phyloP scores from a whole-genome alignment of 2,329 filamentous ascomycete genomes.

The Talaromyces rugulosus region DNA sequence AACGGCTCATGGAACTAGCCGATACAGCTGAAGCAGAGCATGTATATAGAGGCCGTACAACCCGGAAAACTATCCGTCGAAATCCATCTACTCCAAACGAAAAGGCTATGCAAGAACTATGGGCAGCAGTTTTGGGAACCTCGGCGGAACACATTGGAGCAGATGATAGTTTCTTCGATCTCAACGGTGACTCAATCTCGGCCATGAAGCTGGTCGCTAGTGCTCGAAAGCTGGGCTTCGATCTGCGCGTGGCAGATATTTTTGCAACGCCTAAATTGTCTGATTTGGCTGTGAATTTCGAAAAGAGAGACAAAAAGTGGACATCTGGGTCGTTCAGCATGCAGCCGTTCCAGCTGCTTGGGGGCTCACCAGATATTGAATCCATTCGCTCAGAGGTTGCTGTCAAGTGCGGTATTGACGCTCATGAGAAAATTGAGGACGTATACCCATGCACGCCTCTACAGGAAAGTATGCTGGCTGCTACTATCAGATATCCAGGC shows the following conservation, averaged over 20 bases:
- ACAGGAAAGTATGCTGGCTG: constrained; percentile 27
- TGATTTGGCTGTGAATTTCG: neutral
- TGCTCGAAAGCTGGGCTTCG: constrained; percentile 2
- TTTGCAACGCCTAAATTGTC: constrained; percentile 24
- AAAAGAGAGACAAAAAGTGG: neutral
- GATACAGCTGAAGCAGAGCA: constrained; percentile 3
- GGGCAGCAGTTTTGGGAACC: neutral
- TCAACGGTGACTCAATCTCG: constrained; percentile 16
- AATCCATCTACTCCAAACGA: constrained; percentile 1
- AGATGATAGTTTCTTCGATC: constrained; percentile 9
- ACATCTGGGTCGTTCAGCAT: neutral
- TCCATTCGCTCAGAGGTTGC: neutral
- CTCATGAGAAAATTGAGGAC: constrained; percentile 20
- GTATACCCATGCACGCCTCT: constrained; percentile 40
- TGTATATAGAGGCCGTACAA: neutral
- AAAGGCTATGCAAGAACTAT: constrained; percentile 1
- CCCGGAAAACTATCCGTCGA: constrained; percentile 24
- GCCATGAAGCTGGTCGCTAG: constrained; percentile 15
- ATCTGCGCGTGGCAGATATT: neutral
- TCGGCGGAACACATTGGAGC: neutral
- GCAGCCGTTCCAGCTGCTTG: neutral
- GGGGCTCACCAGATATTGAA: neutral
- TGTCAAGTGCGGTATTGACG: neutral
- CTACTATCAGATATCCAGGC: constrained; percentile 40
- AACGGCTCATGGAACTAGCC: neutral